Conservation (phyloP, 768 basidiomycete genomes). For the Rhizopogon sp. region DNA sequence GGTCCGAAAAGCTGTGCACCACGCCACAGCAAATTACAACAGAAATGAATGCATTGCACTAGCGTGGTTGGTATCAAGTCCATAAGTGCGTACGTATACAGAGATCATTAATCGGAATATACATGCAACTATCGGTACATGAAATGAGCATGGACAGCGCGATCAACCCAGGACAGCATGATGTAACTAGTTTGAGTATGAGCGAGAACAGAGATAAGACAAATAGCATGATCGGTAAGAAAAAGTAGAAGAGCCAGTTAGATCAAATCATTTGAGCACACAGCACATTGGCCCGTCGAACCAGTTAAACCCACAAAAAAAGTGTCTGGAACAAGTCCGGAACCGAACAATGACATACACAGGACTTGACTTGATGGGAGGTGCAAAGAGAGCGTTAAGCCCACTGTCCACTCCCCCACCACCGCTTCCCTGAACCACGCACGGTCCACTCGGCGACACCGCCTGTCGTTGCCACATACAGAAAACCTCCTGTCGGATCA, state of each 20-base stretch:
- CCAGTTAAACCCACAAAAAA: not conserved
- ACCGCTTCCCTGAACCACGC: slow-evolving; percentile 64
- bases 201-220: not conserved
- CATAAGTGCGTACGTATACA: not conserved
- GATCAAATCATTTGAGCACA: not conserved
- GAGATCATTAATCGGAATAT: not conserved
- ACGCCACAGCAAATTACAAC: too few relatives aligned
- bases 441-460: slow-evolving; percentile 78
- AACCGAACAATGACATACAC: not conserved
- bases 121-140: slow-evolving; percentile 1
- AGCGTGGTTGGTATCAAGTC: slow-evolving; percentile 1
- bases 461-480: slow-evolving; percentile 63
- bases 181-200: not conserved
- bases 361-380: not conserved
- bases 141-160: not conserved
- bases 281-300: not conserved
- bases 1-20: not conserved
- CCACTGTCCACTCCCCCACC: slow-evolving; percentile 56
- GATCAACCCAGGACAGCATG: not conserved
- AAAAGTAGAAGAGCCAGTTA: not conserved
- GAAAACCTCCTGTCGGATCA: slow-evolving; percentile 59
- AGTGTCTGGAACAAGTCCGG: not conserved
- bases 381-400: slow-evolving; percentile 12
- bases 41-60: not conserved
- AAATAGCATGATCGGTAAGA: not conserved